Evolutionary conservation across 495 filamentous ascomycete genomes (phyloP).

Genomic region (Oleoguttula mirabilis): DNA sequence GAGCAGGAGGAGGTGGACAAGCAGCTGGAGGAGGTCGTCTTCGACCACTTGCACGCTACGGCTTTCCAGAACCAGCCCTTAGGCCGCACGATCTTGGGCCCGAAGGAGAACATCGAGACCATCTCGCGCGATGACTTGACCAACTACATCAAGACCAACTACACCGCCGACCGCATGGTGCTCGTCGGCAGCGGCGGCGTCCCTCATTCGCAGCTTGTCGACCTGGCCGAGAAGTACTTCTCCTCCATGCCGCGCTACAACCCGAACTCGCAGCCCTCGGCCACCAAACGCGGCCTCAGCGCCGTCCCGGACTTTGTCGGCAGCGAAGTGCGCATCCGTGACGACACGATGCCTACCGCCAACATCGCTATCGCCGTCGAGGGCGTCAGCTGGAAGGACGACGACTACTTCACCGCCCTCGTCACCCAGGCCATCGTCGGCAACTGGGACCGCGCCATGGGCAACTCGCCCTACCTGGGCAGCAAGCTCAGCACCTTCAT

Average conservation of each 20-base stretch:
- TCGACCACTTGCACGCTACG: slow-evolving; percentile 97
- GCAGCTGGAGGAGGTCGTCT: slow-evolving; percentile 97
- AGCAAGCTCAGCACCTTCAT: slow-evolving; percentile 94
- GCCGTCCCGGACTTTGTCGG: slow-evolving; percentile 85
- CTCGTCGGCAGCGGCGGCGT: slow-evolving; percentile 90
- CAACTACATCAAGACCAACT: slow-evolving; percentile 98
- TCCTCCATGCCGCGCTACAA: slow-evolving; percentile 58
- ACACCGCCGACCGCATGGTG: slow-evolving; percentile 98
- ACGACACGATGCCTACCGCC: slow-evolving; percentile 89
- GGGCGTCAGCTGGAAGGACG: slow-evolving; percentile 98
- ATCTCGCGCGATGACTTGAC: slow-evolving; percentile 80
- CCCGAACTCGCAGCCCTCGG: slow-evolving; percentile 53
- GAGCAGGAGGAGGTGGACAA: slow-evolving; percentile 99
- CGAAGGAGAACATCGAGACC: slow-evolving; percentile 94
- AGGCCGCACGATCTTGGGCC: slow-evolving; percentile 93
- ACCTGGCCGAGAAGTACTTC: slow-evolving; percentile 95
- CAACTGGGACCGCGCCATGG: slow-evolving; percentile 99
- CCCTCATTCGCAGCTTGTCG: slow-evolving; percentile 85
- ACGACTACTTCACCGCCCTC: slow-evolving; percentile 95
- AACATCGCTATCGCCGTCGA: slow-evolving; percentile 98
- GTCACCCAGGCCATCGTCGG: slow-evolving; percentile 98
- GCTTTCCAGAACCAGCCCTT: slow-evolving; percentile 93
- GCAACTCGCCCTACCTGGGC: slow-evolving; percentile 87
- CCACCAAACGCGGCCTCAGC: slow-evolving; percentile 47
- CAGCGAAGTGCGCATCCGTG: slow-evolving; percentile 85